Evolutionary conservation across 2,329 filamentous ascomycete genomes (phyloP), one percentile per base, ranked within the genome.

Genomic region (Grosmannia clavigera): DNA sequence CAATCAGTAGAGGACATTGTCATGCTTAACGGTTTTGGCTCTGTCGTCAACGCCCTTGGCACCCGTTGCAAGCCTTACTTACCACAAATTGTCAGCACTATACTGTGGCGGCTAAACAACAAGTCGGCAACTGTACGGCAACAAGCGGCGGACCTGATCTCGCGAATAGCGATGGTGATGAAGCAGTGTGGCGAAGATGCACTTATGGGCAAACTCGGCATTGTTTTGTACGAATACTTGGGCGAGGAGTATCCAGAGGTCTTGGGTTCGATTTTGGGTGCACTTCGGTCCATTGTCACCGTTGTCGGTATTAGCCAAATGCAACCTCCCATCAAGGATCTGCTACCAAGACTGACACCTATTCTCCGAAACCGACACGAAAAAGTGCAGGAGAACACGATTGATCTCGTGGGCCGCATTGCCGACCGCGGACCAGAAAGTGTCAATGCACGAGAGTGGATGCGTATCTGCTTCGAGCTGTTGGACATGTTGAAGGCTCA

Each of bases 401-500:
- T 99, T 67, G 94, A 99, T 71, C 81, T 99, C 2, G 94, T 99
- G 25, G 94, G 94, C 60, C 92, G 94, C 79, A 97, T 99, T 67
- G 94, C 95, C 19, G 94, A 99, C 74, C 88, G 94, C 65, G 95
- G 94, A 1, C 92, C 94, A 1, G 94, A 99, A 73, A 92, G 88
- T 64, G 94, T 99, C 70, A 96, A 96, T 70, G 92, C 94, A 16
- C 84, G 94, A 69, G 94, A 99, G 74, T 99, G 94, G 94, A 99
- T 99, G 95, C 86, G 94, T 71, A 99, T 99, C 72, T 99, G 94
- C 76, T 99, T 99, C 73, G 94, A 99, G 76, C 79, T 99, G 59
- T 84, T 99, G 35, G 94, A 99, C 75, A 99, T 99, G 94, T 83
- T 99, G 68, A 99, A 99, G 75, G 94, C 94, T 7, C 94, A 99